Percentiles rank a stretch among this genome's conserved stretches.
These are phyloP conservation scores for Thuidium tamariscinum DNA, from an alignment of 225 moss, liverwort and hornwort species.

Conservation along the genomic window DNA sequence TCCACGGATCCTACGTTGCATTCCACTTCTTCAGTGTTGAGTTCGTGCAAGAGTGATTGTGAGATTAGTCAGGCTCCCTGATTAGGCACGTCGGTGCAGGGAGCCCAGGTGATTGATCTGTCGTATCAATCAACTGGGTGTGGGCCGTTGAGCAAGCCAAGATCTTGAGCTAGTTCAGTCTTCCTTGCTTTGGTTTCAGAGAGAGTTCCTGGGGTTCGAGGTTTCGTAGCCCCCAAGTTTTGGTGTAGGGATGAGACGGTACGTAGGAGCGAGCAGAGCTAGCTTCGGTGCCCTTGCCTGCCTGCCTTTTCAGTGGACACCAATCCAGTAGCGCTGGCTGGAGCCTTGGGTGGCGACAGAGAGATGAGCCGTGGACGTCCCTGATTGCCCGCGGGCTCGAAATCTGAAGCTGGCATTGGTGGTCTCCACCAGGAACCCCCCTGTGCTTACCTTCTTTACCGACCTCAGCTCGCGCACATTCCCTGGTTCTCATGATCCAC, in stretches of 20 bases:
- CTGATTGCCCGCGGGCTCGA: conserved; percentile 3
- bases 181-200: background rate
- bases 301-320: background rate
- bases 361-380: conserved; percentile 22
- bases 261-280: background rate
- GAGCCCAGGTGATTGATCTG: background rate
- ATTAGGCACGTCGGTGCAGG: background rate
- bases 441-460: background rate
- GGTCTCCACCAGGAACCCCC: background rate
- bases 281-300: background rate
- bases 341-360: conserved; percentile 3
- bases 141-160: background rate
- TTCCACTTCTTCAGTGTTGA: background rate
- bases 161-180: background rate
- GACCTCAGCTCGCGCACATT: conserved; percentile 7
- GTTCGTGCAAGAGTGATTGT: background rate
- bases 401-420: background rate
- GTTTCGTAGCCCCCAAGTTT: background rate
- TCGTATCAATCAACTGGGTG: background rate
- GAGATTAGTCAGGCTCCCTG: background rate
- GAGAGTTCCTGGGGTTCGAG: background rate
- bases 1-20: background rate
- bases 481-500: conserved; percentile 7
- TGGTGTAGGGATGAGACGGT: background rate
- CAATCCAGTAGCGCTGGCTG: background rate